Base-by-base conservation (phyloP, 768 basidiomycete genomes). In the Tylopilus vinaceipallidus region DNA sequence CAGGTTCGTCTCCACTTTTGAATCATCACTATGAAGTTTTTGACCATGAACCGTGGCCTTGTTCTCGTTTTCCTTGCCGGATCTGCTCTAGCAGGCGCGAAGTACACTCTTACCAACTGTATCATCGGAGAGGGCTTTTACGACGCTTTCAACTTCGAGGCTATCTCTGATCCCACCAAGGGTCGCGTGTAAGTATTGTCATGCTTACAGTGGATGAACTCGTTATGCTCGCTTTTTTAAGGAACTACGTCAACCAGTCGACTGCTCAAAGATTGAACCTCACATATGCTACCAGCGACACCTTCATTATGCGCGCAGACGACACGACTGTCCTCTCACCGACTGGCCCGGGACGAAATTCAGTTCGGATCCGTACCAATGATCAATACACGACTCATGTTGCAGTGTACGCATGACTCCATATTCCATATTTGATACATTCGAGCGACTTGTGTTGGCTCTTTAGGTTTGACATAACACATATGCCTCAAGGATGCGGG, bases 401-500 rank as follows among this genome's bases (percentile, higher is more conserved):
- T 17, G 64, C 62, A 19, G 63, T 73, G 58, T 66, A 59, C 2
- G 68, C 37, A 52, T 37, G 26, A 26, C 14, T 9, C 14, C n/a
- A 2, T 46, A 10, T 39, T 41, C n/a, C 6, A 5, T 5, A 42
- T 27, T 37, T 19, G 23, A 11, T 6, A n/a, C 10, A 3, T 32
- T 35, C 19, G 23, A 32, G 29, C 45, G 37, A 42, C 40, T 19
- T 17, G 1, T 12, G 11, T 16, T 29, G 40, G 13, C 12, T 24
- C 41, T 32, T 20, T 41, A 68, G 69, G 38, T 69, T 73, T 35
- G 61, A 72, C 33, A 57, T 71, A 35, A 38, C 22, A 0, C 71
- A 73, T 39, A 73, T 73, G 67, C 71, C 72, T 0, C 54, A 64
- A 49, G 70, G 70, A 51, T 68, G 69, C 30, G 65, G 62, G 62